Percentiles rank a stretch among this genome's conserved stretches.
phyloP scores from a whole-genome alignment of 1,284 basidiomycete genomes.

The Ustilago tritici region DNA sequence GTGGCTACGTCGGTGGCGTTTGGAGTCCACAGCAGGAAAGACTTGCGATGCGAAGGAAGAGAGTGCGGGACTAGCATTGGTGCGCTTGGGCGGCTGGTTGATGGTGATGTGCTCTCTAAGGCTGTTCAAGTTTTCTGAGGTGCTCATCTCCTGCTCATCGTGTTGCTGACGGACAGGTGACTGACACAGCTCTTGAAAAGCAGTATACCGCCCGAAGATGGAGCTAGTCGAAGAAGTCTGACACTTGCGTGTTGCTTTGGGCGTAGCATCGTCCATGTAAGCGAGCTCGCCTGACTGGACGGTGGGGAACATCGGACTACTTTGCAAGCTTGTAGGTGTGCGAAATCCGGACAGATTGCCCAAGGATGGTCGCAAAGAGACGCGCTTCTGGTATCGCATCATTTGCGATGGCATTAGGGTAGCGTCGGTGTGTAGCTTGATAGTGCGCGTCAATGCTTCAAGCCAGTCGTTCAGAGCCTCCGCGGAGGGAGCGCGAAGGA shows the following conservation, averaged over 20 bases:
- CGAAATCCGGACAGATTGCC: slow-evolving; percentile 33
- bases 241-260: slow-evolving; percentile 25
- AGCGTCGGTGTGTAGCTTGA: slow-evolving; percentile 22
- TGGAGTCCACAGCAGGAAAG: background rate
- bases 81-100: background rate
- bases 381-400: slow-evolving; percentile 5
- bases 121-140: background rate
- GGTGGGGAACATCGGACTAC: slow-evolving; percentile 5
- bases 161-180: background rate
- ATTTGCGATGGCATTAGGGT: background rate
- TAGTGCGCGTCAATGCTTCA: slow-evolving; percentile 26
- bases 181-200: background rate
- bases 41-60: background rate
- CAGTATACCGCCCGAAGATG: slow-evolving; percentile 4
- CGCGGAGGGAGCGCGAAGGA: slow-evolving; percentile 9
- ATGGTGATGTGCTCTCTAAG: background rate
- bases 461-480: slow-evolving; percentile 15
- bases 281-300: background rate
- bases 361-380: slow-evolving; percentile 13
- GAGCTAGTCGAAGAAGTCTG: slow-evolving; percentile 17
- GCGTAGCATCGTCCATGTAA: slow-evolving; percentile 13
- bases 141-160: background rate
- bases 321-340: slow-evolving; percentile 6
- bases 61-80: background rate
- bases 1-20: slow-evolving; percentile 7